phyloP scores from a whole-genome alignment of 352 stramenopile species.

The Bremia lactucae region DNA sequence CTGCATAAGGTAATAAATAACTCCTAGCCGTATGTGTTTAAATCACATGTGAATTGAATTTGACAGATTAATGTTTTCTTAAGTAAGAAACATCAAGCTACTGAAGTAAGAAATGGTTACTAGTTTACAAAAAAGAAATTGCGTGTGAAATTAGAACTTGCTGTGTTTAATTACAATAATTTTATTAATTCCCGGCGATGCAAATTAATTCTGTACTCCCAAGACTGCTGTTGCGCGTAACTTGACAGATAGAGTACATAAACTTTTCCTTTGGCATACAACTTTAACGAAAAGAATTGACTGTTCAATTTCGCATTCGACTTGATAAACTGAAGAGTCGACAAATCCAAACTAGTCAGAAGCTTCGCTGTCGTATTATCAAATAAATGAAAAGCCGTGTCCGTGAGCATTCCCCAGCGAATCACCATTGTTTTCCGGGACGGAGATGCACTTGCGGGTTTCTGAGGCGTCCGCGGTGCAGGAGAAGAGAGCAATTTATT shows the following conservation, averaged over 20 bases:
- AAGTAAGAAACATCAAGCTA: constrained; percentile 3
- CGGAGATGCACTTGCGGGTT: constrained; percentile 33
- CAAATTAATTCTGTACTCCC: constrained; percentile 74
- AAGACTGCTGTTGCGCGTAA: constrained; percentile 65
- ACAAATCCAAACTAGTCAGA: constrained; percentile 56
- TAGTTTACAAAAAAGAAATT: no score
- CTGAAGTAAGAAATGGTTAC: no score
- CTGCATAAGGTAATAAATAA: constrained; percentile 17
- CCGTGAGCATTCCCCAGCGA: constrained; percentile 69
- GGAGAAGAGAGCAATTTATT: constrained; percentile 31
- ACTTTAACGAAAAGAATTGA: constrained; percentile 53
- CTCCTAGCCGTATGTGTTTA: no score
- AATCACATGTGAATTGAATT: no score
- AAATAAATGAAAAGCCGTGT: constrained; percentile 72
- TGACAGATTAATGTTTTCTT: not conserved
- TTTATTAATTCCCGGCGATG: constrained; percentile 59
- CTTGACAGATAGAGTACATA: constrained; percentile 72
- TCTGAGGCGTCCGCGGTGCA: constrained; percentile 19
- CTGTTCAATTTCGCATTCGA: constrained; percentile 34
- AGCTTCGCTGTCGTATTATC: constrained; percentile 66
- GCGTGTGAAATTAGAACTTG: no score
- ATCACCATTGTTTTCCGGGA: constrained; percentile 50
- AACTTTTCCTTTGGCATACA: constrained; percentile 56
- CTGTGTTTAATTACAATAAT: no score
- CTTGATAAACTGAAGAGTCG: constrained; percentile 70